Percentiles rank a stretch among this genome's conserved stretches.
phyloP scores from a whole-genome alignment of 1,284 basidiomycete genomes.

The Ganoderma lucidum region DNA sequence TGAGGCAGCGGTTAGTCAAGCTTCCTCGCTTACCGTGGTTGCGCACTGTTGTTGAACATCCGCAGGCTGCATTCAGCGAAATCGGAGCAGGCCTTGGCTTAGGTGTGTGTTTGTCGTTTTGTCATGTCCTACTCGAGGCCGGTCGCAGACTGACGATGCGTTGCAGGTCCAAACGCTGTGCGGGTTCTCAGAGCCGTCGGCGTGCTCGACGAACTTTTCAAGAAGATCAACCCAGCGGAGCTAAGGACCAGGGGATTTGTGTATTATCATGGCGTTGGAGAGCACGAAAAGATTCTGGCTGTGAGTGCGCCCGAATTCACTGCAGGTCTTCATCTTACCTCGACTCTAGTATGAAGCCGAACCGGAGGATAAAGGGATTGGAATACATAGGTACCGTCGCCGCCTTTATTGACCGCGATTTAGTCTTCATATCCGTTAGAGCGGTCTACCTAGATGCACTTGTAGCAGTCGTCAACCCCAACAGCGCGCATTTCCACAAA shows the following conservation, averaged over 20 bases:
- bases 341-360: slow-evolving; percentile 12
- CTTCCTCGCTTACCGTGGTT: not conserved
- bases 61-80: slow-evolving; percentile 16
- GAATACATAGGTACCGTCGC: slow-evolving; percentile 39
- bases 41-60: not conserved
- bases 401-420: not conserved
- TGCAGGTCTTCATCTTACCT: not conserved
- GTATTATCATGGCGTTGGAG: slow-evolving; percentile 50
- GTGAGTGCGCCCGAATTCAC: slow-evolving; percentile 40
- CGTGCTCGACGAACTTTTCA: slow-evolving; percentile 51
- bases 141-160: not conserved
- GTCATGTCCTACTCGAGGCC: not conserved
- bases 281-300: slow-evolving; percentile 55
- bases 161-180: slow-evolving; percentile 58
- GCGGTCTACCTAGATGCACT: slow-evolving; percentile 59
- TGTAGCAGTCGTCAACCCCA: slow-evolving; percentile 51
- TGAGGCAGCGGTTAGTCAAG: slow-evolving; percentile 17
- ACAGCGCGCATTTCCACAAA: slow-evolving; percentile 56
- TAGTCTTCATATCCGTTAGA: slow-evolving; percentile 38
- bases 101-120: not conserved
- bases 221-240: slow-evolving; percentile 46
- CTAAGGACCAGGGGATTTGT: slow-evolving; percentile 47
- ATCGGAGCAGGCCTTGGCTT: slow-evolving; percentile 22
- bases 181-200: slow-evolving; percentile 55
- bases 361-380: slow-evolving; percentile 43